phyloP scores from a whole-genome alignment of 2,329 filamentous ascomycete genomes.

The Ophiostoma piceae region DNA sequence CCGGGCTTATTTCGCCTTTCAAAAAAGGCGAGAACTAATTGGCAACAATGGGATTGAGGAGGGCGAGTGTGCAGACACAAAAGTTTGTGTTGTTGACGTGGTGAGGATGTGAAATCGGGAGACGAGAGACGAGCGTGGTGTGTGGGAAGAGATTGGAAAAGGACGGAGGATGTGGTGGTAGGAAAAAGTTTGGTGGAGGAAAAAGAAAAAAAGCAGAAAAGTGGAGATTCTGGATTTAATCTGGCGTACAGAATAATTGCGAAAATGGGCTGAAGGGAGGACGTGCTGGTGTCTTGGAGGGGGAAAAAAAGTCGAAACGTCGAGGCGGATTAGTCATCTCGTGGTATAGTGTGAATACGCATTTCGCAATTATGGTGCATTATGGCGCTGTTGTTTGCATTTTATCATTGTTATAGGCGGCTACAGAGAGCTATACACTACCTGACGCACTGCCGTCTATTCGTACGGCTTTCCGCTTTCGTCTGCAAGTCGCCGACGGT shows the following conservation, averaged over 20 bases:
- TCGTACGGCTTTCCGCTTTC: background rate
- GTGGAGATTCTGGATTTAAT: constrained; percentile 10
- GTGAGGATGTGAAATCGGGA: constrained; percentile 11
- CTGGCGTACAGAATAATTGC: background rate
- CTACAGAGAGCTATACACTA: no score
- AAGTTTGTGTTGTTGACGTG: constrained; percentile 8
- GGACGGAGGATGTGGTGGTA: constrained; percentile 14
- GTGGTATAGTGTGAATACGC: background rate
- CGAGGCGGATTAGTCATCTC: background rate
- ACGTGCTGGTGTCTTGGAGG: background rate
- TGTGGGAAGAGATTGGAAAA: constrained; percentile 16
- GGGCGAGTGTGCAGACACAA: constrained; percentile 9
- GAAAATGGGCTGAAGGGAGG: constrained; percentile 7
- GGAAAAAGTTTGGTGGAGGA: constrained; percentile 18
- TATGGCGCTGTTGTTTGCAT: background rate
- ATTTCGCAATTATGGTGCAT: background rate
- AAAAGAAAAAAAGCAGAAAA: constrained; percentile 18
- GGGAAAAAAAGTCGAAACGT: constrained; percentile 3
- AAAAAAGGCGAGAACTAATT: constrained; percentile 41
- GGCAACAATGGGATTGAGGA: constrained; percentile 24
- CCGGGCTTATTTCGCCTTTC: constrained; percentile 47
- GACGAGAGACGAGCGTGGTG: constrained; percentile 8
- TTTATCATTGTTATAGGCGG: no score
- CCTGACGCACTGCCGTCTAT: background rate
- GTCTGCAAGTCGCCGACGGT: background rate